These are phyloP conservation scores for Penicillium sp. DNA, from an alignment of 2,329 filamentous ascomycete species.

Conservation along the genomic window DNA sequence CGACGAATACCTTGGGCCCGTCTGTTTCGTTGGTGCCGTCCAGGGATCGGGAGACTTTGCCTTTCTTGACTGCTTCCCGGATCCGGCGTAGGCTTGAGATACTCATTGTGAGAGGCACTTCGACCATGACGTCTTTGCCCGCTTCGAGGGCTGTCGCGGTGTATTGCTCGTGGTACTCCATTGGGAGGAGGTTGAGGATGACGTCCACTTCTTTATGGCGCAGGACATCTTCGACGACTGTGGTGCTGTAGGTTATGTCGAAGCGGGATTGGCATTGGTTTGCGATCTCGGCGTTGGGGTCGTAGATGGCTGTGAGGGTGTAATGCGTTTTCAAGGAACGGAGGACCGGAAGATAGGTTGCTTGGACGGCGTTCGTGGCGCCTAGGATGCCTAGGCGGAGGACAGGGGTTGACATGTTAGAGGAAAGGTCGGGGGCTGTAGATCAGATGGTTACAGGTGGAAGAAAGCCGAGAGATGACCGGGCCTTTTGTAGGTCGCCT, in stretches of 20 bases:
- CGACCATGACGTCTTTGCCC: conserved; percentile 51
- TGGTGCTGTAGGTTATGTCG: conserved; percentile 27
- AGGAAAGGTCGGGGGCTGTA: not conserved
- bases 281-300: conserved; percentile 22
- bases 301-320: conserved; percentile 44
- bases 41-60: not conserved
- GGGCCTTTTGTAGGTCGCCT: not conserved
- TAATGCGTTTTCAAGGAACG: conserved; percentile 38
- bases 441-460: not conserved
- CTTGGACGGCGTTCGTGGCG: conserved; percentile 41
- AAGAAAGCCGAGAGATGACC: not conserved
- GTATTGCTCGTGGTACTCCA: conserved; percentile 50
- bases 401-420: conserved; percentile 17
- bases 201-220: conserved; percentile 37
- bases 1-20: conserved; percentile 48
- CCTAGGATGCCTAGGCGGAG: conserved; percentile 32
- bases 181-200: conserved; percentile 49
- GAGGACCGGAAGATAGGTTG: conserved; percentile 48
- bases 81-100: conserved; percentile 42
- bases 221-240: conserved; percentile 38
- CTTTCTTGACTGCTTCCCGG: conserved; percentile 34
- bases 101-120: conserved; percentile 51
- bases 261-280: conserved; percentile 8
- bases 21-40: conserved; percentile 33
- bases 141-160: conserved; percentile 45